Evolutionary conservation across 805 yeast genomes (phyloP).

Genomic region (Ogataea nitratoaversa): DNA sequence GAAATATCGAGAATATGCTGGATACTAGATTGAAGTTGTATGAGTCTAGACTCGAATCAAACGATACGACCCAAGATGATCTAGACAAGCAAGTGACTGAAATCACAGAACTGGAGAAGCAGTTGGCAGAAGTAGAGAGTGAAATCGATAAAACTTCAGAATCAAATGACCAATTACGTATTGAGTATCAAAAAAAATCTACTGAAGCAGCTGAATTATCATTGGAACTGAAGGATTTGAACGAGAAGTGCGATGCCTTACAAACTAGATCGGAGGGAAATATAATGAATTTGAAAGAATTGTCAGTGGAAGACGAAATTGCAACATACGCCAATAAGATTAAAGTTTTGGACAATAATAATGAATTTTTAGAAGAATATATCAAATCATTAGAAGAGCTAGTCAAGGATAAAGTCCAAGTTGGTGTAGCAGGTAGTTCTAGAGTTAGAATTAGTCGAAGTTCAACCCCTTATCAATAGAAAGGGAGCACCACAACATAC

Average conservation of each 20-base stretch:
- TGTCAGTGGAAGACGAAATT: conserved; percentile 14
- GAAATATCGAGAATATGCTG: conserved; percentile 7
- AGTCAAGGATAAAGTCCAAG: conserved; percentile 21
- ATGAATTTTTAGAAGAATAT: conserved; percentile 24
- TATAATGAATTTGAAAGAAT: conserved; percentile 26
- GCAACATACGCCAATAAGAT: conserved; percentile 5
- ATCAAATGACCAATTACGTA: conserved; percentile 31
- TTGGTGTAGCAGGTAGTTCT: conserved; percentile 12
- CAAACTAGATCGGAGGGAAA: conserved; percentile 31
- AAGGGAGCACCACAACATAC: no score
- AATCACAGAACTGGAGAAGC: conserved; percentile 9
- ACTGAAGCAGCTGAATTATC: conserved; percentile 45
- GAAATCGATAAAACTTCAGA: conserved; percentile 14
- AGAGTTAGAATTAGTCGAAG: conserved; percentile 21
- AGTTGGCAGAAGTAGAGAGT: conserved; percentile 8
- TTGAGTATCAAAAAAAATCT: conserved; percentile 41
- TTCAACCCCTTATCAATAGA: conserved; percentile 21
- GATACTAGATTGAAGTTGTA: conserved; percentile 7
- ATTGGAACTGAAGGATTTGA: conserved; percentile 20
- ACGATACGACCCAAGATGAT: conserved; percentile 11
- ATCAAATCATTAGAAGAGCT: conserved; percentile 19
- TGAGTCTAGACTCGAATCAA: conserved; percentile 1
- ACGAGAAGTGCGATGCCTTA: conserved; percentile 23
- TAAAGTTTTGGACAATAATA: conserved; percentile 12
- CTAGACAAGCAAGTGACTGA: conserved; percentile 8